Evolutionary conservation across 371 early-diverging fungal genomes (phyloP).

Genomic region (Mucor mucedo): DNA sequence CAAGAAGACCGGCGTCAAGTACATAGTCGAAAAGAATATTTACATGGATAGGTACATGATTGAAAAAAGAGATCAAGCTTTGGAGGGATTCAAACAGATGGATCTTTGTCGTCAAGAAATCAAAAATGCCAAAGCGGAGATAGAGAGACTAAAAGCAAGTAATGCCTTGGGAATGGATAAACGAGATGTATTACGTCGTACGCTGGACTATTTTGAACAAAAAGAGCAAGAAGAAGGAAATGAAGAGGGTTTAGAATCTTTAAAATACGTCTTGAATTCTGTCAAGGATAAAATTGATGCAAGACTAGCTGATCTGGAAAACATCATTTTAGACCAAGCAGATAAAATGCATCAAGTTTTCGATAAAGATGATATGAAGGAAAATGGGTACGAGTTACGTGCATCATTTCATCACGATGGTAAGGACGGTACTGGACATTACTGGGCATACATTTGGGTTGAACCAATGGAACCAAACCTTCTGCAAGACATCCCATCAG

Average conservation of each 20-base stretch:
- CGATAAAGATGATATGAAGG: conserved; percentile 27
- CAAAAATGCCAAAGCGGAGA: conserved; percentile 6
- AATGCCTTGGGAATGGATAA: conserved; percentile 15
- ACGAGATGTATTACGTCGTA: conserved; percentile 22
- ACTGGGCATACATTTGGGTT: conserved; percentile 53
- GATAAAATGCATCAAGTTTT: not conserved
- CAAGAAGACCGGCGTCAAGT: conserved; percentile 8
- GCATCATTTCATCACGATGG: conserved; percentile 49
- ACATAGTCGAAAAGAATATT: conserved; percentile 36
- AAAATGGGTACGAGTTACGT: conserved; percentile 38
- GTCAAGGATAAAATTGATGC: conserved; percentile 10
- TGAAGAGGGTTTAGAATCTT: not conserved
- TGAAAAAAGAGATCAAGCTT: conserved; percentile 31
- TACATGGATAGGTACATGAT: conserved; percentile 50
- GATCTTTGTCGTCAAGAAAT: conserved; percentile 34
- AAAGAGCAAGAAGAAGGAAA: not conserved
- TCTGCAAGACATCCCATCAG: conserved; percentile 19
- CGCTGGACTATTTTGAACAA: conserved; percentile 30
- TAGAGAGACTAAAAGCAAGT: conserved; percentile 15
- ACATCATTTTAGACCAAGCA: not conserved
- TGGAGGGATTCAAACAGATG: conserved; percentile 31
- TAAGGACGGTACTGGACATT: conserved; percentile 45
- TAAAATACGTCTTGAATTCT: conserved; percentile 4
- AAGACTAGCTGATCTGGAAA: conserved; percentile 5
- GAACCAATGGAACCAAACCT: conserved; percentile 25